phyloP scores from a whole-genome alignment of 441 rosid genomes.

The Geranium incanum region DNA sequence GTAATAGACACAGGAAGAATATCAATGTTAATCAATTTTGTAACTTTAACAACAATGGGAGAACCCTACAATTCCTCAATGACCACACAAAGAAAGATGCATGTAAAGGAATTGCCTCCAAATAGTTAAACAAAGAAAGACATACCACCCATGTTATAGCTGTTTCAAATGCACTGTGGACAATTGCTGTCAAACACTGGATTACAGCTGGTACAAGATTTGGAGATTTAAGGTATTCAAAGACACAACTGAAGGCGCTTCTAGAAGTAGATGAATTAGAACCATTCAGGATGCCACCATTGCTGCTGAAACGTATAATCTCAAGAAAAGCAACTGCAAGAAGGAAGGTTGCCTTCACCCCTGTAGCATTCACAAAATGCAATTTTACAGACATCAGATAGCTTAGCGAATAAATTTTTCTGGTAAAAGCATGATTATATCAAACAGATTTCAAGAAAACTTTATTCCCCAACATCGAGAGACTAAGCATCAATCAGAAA shows the following conservation, averaged over 20 bases:
- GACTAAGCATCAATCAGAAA: constrained; percentile 10
- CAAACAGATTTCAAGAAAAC: constrained; percentile 12
- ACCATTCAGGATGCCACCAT: constrained; percentile 96
- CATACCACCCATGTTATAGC: constrained; percentile 90
- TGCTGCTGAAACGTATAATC: constrained; percentile 90
- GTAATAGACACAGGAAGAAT: neutral
- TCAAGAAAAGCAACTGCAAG: constrained; percentile 96
- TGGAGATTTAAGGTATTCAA: constrained; percentile 94
- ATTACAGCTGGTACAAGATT: constrained; percentile 82
- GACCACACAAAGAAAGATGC: neutral
- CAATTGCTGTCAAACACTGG: constrained; percentile 87
- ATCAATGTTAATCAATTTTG: neutral
- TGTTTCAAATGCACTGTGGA: constrained; percentile 87
- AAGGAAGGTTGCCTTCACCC: constrained; percentile 98
- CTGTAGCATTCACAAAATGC: constrained; percentile 36
- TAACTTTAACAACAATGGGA: neutral
- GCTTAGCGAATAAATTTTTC: neutral
- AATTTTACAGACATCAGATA: constrained; percentile 10
- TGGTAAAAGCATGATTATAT: neutral
- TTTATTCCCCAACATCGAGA: constrained; percentile 3
- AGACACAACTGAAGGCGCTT: constrained; percentile 96
- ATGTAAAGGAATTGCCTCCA: neutral
- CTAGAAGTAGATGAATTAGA: constrained; percentile 55
- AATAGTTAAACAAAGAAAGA: constrained; percentile 18
- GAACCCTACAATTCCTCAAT: neutral